phyloP scores from a whole-genome alignment of 108 stramenopile genomes.

The Cylindrotheca fusiformis region DNA sequence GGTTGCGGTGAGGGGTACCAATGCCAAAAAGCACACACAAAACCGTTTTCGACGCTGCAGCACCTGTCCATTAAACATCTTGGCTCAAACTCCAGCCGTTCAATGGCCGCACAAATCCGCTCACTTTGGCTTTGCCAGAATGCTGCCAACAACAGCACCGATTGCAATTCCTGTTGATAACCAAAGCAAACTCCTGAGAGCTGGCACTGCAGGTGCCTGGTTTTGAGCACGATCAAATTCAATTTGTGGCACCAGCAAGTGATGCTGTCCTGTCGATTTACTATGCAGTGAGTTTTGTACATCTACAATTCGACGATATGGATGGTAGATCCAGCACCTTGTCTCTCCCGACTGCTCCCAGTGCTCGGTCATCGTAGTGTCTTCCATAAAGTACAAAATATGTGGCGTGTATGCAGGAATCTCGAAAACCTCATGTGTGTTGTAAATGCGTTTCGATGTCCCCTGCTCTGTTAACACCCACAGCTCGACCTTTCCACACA shows the following conservation, averaged over 20 bases:
- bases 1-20: too few relatives aligned
- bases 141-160: conserved; percentile 4
- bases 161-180: conserved; percentile 13
- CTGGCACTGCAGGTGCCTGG: not conserved
- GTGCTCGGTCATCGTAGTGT: conserved; percentile 50
- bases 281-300: conserved; percentile 22
- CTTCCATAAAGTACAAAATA: conserved; percentile 56
- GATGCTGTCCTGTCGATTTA: conserved; percentile 12
- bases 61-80: too few relatives aligned
- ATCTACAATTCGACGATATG: conserved; percentile 52
- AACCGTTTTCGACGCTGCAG: too few relatives aligned
- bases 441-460: conserved; percentile 32
- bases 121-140: conserved; percentile 2
- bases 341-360: conserved; percentile 38
- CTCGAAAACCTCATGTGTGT: conserved; percentile 21
- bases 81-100: too few relatives aligned
- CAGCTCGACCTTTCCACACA: conserved; percentile 53
- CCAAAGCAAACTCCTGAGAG: not conserved
- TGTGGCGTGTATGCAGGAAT: conserved; percentile 49
- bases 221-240: conserved; percentile 3
- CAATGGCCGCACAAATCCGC: too few relatives aligned
- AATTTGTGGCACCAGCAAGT: conserved; percentile 10
- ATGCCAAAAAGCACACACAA: too few relatives aligned
- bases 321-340: conserved; percentile 50
- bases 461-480: conserved; percentile 41